Base-by-base conservation (phyloP, 2,329 filamentous ascomycete species). In the Cytospora piceae region DNA sequence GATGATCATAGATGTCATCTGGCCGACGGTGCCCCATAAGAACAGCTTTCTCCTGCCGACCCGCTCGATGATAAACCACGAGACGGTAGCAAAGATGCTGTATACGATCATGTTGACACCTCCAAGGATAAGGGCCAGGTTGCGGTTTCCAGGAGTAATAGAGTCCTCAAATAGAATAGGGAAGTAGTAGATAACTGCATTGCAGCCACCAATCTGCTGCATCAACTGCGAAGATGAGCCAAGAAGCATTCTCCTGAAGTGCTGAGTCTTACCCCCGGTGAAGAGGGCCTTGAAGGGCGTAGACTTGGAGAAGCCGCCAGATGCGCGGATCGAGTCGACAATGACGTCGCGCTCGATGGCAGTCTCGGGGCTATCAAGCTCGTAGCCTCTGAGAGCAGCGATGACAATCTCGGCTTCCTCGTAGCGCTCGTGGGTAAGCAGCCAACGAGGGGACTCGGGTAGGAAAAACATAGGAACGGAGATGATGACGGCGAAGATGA, bases 241-340 rank as follows among this genome's bases (percentile, higher is more conserved):
- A 7, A 90, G 81, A 61, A 89, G 69, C 81, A 89, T 87, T 39
- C 88, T 82, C 9, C 87, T 83, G 77, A 88, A 84, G 72, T 90
- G 86, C 75, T 90, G 87, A 0, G 85, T 88, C 76, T 86, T 87
- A 68, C 87, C 87, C 58, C 82, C 80, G 1, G 85, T 88, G 71
- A 88, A 81, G 1, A 89, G 79, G 0, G 84, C 82, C 69, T 81
- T 84, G 73, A 83, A 73, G 0, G 80, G 81, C 0, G 80, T 82
- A 69, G 74, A 78, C 77, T 80, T 81, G 51, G 77, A 78, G 49
- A 74, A 74, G 64, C 77, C 78, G 32, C 81, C 83, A 29, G 81
- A 83, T 53, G 85, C 85, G 51, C 82, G 80, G 68, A 91, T 87
- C 1, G 85, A 87, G 71, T 90, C 87, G 39, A 87, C 78, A 65